These are phyloP conservation scores for Pyrenopolyporus hunteri DNA, from an alignment of 495 filamentous ascomycete species.

Conservation along the genomic window DNA sequence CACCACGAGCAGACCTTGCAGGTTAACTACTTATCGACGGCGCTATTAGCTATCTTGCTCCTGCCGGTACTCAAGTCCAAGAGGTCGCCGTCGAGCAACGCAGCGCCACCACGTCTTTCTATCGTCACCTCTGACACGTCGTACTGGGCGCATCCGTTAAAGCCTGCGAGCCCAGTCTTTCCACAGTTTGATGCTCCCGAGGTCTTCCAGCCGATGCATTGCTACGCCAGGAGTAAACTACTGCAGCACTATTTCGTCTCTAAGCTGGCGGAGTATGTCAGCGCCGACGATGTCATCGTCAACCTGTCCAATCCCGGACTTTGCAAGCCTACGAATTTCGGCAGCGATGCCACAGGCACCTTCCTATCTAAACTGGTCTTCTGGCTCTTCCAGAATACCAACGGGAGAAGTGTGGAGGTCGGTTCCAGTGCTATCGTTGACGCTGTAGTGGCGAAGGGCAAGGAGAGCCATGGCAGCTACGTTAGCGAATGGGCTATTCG, in stretches of 20 bases:
- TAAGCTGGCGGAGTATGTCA: conserved; percentile 50
- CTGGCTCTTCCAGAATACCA: conserved; percentile 30
- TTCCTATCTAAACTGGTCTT: conserved; percentile 19
- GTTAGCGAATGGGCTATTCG: conserved; percentile 51
- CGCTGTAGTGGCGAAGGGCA: conserved; percentile 47
- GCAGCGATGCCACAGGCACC: conserved; percentile 24
- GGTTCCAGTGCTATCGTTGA: conserved; percentile 51
- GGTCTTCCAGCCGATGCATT: conserved; percentile 31
- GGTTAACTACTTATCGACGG: conserved; percentile 54
- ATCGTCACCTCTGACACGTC: conserved; percentile 50
- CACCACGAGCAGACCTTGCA: conserved; percentile 52
- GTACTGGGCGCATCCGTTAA: conserved; percentile 37
- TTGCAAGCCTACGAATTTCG: conserved; percentile 46
- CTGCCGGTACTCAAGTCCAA: conserved; percentile 52
- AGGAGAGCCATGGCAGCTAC: conserved; percentile 54
- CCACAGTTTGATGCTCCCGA: conserved; percentile 45
- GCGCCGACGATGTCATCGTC: conserved; percentile 51
- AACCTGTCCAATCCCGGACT: conserved; percentile 56
- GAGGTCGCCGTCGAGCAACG: conserved; percentile 15
- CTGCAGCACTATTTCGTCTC: conserved; percentile 48
- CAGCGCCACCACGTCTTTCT: conserved; percentile 43
- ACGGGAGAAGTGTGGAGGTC: conserved; percentile 40
- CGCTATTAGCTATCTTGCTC: conserved; percentile 52
- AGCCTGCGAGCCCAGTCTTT: conserved; percentile 43
- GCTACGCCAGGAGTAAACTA: conserved; percentile 49